Evolutionary conservation across 108 stramenopile species (phyloP), one percentile per base, ranked within the genome.

Genomic region (Skeletonema costatum): DNA sequence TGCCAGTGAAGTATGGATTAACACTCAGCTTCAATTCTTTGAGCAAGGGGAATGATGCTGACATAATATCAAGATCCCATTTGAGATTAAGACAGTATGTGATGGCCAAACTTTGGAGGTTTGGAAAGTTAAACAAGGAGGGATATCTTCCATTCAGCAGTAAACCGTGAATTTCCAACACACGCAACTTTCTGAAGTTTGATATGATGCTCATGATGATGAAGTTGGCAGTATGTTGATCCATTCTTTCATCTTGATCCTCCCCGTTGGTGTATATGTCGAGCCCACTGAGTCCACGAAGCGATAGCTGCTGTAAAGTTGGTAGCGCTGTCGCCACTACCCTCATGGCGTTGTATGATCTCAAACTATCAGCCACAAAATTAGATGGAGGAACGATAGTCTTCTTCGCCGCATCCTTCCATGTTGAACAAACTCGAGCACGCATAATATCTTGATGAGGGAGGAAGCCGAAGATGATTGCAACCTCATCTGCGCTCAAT

Each of bases 361-460:
- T 51, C 4, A 21, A 3, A 17, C 50, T 21, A 21, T 6, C 7
- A 5, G 21, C 50, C n/a, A 7, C 19, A 51, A 51, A 51, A 4
- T 68, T 50, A n/a, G 59, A 13, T 12, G 16, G 56, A 56, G 56
- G 67, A 32, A 71, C 70, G n/a, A 51, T 10, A 14, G 70, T 64
- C 61, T 31, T 25, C 30, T 21, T 71, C 8, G 64, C 46, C 0
- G 63, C 64, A 8, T 71, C 70, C 13, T 11, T 63, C 51, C 46
- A 59, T n/a, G 8, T 17, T 31, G 16, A 13, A 30, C 64, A 66
- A 1, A 71, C 70, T 66, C 70, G 63, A 13, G 62, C 19, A 25
- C 19, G 10, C 17, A 19, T 17, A 10, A 71, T 62, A 14, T 25
- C 58, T 5, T 12, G 0, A 21, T 30, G 32, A 19, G 19, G 13